phyloP scores from a whole-genome alignment of 495 filamentous ascomycete genomes.

The Penicillium mononematosum region DNA sequence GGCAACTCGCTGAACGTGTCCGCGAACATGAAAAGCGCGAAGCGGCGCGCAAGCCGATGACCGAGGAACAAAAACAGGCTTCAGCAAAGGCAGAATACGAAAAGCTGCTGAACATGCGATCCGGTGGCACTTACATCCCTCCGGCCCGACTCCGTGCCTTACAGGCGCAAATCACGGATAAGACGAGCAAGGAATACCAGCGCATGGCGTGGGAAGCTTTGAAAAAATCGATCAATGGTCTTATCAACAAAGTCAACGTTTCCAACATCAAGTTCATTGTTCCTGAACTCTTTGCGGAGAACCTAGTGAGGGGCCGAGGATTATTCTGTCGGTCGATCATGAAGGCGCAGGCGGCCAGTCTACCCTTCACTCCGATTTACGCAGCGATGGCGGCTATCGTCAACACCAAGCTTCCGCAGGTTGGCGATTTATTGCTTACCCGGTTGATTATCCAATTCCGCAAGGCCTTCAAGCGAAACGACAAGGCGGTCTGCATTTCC shows the following conservation, averaged over 20 bases:
- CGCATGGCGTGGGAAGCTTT: conserved; percentile 98
- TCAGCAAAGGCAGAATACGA: conserved; percentile 87
- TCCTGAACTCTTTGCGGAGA: conserved; percentile 91
- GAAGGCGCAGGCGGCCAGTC: conserved; percentile 95
- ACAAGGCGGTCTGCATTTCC: conserved; percentile 90
- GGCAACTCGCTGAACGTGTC: conserved; percentile 60
- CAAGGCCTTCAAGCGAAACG: conserved; percentile 93
- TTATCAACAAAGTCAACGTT: conserved; percentile 98
- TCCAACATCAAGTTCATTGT: conserved; percentile 98
- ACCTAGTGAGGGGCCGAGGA: conserved; percentile 84
- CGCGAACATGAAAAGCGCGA: conserved; percentile 54
- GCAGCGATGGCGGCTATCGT: conserved; percentile 94
- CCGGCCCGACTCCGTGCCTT: conserved; percentile 86
- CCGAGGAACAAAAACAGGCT: conserved; percentile 80
- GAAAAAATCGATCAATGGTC: conserved; percentile 97
- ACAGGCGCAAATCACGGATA: conserved; percentile 96
- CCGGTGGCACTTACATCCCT: conserved; percentile 93
- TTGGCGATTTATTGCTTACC: conserved; percentile 86
- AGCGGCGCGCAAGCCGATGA: conserved; percentile 57
- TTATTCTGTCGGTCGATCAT: conserved; percentile 94
- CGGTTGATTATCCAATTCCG: conserved; percentile 88
- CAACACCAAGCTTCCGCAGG: conserved; percentile 93
- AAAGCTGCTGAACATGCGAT: conserved; percentile 83
- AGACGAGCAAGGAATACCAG: conserved; percentile 94
- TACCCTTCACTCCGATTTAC: conserved; percentile 94